A percentile compares a stretch with the other conserved stretches of the same genome.
phyloP scores from a whole-genome alignment of 768 basidiomycete species.

The Russula earlei region DNA sequence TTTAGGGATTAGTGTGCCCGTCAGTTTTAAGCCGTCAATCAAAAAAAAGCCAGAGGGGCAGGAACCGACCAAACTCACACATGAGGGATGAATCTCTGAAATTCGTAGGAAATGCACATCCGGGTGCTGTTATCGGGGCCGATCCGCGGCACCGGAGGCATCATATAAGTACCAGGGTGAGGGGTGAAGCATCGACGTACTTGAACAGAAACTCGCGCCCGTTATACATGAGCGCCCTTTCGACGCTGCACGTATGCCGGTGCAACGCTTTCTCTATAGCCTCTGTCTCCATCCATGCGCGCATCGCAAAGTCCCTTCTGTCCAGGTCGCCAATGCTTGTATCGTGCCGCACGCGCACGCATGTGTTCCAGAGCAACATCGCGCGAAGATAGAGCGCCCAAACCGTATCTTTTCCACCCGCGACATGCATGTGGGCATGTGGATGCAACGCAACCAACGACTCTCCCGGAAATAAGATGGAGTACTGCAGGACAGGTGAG shows the following conservation, averaged over 20 bases:
- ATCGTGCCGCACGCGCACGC: slow-evolving; percentile 48
- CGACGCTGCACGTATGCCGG: slow-evolving; percentile 55
- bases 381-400: slow-evolving; percentile 69
- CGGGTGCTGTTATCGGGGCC: slow-evolving; percentile 39
- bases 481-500: slow-evolving; percentile 36
- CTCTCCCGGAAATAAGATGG: slow-evolving; percentile 71
- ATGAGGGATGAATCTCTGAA: slow-evolving; percentile 53
- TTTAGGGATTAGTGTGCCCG: slow-evolving; percentile 25
- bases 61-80: slow-evolving; percentile 31
- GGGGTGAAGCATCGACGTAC: slow-evolving; percentile 32
- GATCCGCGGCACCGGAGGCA: slow-evolving; percentile 7
- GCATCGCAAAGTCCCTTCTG: slow-evolving; percentile 52
- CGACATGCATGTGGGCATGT: slow-evolving; percentile 25
- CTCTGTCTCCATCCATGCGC: slow-evolving; percentile 65
- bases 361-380: slow-evolving; percentile 66
- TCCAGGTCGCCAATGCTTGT: slow-evolving; percentile 36
- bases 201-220: slow-evolving; percentile 72
- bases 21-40: slow-evolving; percentile 31
- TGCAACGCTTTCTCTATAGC: slow-evolving; percentile 53
- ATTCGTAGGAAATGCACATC: slow-evolving; percentile 63
- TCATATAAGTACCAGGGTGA: not conserved
- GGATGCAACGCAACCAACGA: slow-evolving; percentile 33
- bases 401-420: slow-evolving; percentile 48
- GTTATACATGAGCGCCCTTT: slow-evolving; percentile 57
- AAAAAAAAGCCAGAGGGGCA: no score